These are phyloP conservation scores for Neonectria punicea DNA, from an alignment of 2,329 filamentous ascomycete genomes.

Conservation along the genomic window DNA sequence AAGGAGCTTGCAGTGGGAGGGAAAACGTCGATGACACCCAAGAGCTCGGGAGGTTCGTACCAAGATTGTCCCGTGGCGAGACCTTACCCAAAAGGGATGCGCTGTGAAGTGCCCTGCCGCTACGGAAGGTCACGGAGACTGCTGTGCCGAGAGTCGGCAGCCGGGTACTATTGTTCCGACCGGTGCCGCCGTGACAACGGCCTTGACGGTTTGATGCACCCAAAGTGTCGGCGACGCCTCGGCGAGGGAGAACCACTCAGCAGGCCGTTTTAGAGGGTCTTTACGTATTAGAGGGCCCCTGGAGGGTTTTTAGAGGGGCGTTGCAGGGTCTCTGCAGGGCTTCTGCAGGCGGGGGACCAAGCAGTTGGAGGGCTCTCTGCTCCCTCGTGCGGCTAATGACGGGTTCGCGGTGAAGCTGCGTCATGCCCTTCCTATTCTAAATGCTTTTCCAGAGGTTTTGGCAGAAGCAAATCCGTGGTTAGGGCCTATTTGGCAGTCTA, in stretches of 20 bases:
- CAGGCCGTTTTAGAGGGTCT: slow-evolving; percentile 17
- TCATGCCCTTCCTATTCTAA: slow-evolving; percentile 10
- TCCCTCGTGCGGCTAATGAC: slow-evolving; percentile 40
- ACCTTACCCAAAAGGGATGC: slow-evolving; percentile 40
- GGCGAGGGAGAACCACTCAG: slow-evolving; percentile 16
- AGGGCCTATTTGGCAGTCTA: background rate
- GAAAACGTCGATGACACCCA: slow-evolving; percentile 42
- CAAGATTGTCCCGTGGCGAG: slow-evolving; percentile 45
- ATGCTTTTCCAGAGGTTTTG: slow-evolving; percentile 9
- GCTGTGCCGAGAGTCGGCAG: slow-evolving; percentile 35
- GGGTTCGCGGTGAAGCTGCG: slow-evolving; percentile 40
- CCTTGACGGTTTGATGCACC: background rate
- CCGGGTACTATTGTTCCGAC: slow-evolving; percentile 40
- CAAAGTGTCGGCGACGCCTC: slow-evolving; percentile 15
- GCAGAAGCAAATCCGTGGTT: background rate
- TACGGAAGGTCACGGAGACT: slow-evolving; percentile 44
- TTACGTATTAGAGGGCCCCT: slow-evolving; percentile 19
- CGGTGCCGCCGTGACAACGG: slow-evolving; percentile 21
- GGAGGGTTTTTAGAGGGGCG: slow-evolving; percentile 6
- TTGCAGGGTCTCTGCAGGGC: background rate
- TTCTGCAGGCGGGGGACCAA: background rate
- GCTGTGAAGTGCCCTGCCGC: slow-evolving; percentile 27
- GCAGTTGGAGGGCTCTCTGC: background rate
- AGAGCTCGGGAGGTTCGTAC: slow-evolving; percentile 44
- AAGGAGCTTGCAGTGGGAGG: slow-evolving; percentile 34